Percentiles rank a stretch among this genome's conserved stretches.
Evolutionary conservation across 495 filamentous ascomycete species (phyloP).

Genomic region (Hypoxylon intermedium): DNA sequence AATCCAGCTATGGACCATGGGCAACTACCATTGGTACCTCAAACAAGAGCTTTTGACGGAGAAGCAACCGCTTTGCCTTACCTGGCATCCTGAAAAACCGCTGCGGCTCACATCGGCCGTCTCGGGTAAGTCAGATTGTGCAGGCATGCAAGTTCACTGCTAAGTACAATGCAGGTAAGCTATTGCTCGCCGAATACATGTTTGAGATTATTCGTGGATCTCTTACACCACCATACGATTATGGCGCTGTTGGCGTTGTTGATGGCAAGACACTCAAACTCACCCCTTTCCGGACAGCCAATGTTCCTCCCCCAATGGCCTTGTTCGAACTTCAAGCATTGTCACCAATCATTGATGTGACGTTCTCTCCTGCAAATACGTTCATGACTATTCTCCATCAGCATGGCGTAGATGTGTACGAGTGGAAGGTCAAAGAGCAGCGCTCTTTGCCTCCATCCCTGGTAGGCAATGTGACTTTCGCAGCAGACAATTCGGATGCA

Average conservation of each 20-base stretch:
- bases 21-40: slow-evolving; percentile 98
- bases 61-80: slow-evolving; percentile 49
- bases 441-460: slow-evolving; percentile 46
- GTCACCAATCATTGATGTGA: slow-evolving; percentile 73
- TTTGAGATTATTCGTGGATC: slow-evolving; percentile 73
- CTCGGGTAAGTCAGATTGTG: slow-evolving; percentile 44
- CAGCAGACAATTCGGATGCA: slow-evolving; percentile 21
- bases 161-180: slow-evolving; percentile 49
- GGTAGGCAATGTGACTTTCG: slow-evolving; percentile 36
- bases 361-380: slow-evolving; percentile 70
- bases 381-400: slow-evolving; percentile 75
- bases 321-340: slow-evolving; percentile 72
- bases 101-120: slow-evolving; percentile 65
- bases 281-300: slow-evolving; percentile 82
- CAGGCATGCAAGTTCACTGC: slow-evolving; percentile 5
- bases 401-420: slow-evolving; percentile 66
- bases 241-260: slow-evolving; percentile 83
- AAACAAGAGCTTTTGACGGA: slow-evolving; percentile 77
- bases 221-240: slow-evolving; percentile 73
- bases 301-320: slow-evolving; percentile 92
- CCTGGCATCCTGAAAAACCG: slow-evolving; percentile 88
- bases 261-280: slow-evolving; percentile 84
- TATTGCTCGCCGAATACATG: slow-evolving; percentile 72
- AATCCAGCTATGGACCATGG: slow-evolving; percentile 93
- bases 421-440: slow-evolving; percentile 63